Conservation (phyloP, 1,139 yeast species). For the Saccharomycopsis hybrid region DNA sequence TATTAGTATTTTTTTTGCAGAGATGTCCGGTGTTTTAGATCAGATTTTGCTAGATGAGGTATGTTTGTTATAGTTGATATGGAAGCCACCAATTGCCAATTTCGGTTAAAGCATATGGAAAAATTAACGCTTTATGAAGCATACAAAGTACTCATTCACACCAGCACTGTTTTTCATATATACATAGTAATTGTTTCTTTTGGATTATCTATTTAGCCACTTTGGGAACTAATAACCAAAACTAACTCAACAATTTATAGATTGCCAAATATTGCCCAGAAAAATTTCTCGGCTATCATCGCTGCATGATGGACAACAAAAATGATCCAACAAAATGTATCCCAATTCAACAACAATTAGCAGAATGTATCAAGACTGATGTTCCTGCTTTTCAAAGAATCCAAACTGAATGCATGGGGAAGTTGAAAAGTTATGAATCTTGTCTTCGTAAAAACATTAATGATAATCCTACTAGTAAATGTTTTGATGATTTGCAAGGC, state of each 20-base stretch:
- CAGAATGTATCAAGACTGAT: constrained; percentile 48
- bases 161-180: no score
- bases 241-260: constrained; percentile 24
- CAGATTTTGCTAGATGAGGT: constrained; percentile 50
- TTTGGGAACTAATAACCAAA: not conserved
- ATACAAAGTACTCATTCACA: no score
- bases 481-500: constrained; percentile 33
- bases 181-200: no score
- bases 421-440: constrained; percentile 52
- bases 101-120: no score
- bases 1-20: no score
- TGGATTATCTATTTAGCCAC: not conserved
- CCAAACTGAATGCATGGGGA: constrained; percentile 49
- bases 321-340: constrained; percentile 44
- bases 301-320: constrained; percentile 43
- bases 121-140: no score
- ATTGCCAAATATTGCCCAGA: constrained; percentile 64
- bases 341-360: constrained; percentile 43
- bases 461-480: constrained; percentile 31
- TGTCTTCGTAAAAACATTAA: constrained; percentile 43
- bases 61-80: constrained; percentile 21
- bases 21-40: constrained; percentile 43
- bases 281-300: constrained; percentile 57
- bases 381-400: constrained; percentile 64
- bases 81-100: not conserved